Percentiles rank a stretch among this genome's conserved stretches.
Evolutionary conservation across 1,139 yeast species (phyloP).

Genomic region (Nadsonia starkeyi-henricii): DNA sequence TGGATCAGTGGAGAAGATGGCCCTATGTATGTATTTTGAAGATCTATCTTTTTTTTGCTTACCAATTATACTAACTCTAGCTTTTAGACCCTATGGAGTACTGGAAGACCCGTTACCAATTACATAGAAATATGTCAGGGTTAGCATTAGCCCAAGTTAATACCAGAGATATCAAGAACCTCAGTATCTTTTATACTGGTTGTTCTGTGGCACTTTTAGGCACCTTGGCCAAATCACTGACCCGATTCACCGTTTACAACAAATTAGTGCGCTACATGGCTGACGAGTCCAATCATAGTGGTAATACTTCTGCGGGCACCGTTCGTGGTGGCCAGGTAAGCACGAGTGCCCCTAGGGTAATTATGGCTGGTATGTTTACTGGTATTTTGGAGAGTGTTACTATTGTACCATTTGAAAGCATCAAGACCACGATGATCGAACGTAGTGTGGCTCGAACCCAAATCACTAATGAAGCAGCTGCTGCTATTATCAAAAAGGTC

Average conservation of each 20-base stretch:
- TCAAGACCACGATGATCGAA: slow-evolving; percentile 78
- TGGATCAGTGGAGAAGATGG: background rate
- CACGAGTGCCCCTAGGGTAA: slow-evolving; percentile 25
- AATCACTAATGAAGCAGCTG: background rate
- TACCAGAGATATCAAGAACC: background rate
- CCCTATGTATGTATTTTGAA: background rate
- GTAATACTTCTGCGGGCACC: background rate
- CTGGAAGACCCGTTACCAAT: slow-evolving; percentile 59
- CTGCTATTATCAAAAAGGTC: background rate
- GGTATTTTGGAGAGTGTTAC: slow-evolving; percentile 60
- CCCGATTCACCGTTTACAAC: slow-evolving; percentile 63
- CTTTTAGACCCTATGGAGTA: slow-evolving; percentile 59
- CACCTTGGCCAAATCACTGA: slow-evolving; percentile 53
- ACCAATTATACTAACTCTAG: background rate
- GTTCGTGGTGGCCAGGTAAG: slow-evolving; percentile 9
- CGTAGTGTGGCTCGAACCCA: slow-evolving; percentile 10
- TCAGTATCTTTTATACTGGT: slow-evolving; percentile 46
- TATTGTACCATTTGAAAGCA: slow-evolving; percentile 80
- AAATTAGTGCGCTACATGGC: slow-evolving; percentile 68
- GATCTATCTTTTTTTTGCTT: background rate
- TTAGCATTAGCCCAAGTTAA: slow-evolving; percentile 17
- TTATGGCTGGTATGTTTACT: slow-evolving; percentile 73
- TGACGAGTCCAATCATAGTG: slow-evolving; percentile 11
- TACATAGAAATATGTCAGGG: slow-evolving; percentile 33
- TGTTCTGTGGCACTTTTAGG: slow-evolving; percentile 72